phyloP scores from a whole-genome alignment of 1,284 basidiomycete species.

The Phenoliferia sp. region DNA sequence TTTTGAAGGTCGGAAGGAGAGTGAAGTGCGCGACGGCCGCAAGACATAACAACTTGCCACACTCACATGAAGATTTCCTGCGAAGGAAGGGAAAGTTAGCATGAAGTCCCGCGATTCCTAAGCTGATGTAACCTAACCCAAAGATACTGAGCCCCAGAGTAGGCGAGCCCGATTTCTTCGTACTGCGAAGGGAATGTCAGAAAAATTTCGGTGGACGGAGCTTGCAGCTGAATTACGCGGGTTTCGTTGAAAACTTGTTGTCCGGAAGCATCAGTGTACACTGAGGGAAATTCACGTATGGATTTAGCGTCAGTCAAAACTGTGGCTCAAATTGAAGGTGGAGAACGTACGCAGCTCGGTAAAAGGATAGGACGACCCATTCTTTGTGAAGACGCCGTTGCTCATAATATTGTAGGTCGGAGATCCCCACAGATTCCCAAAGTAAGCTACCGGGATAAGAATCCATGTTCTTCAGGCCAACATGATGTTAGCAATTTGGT shows the following conservation, averaged over 20 bases:
- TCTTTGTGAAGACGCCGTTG: neutral
- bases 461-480: neutral
- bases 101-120: neutral
- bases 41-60: neutral
- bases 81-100: neutral
- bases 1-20: neutral
- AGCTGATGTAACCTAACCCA: neutral
- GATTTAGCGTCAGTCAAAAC: neutral
- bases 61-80: neutral
- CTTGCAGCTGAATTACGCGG: neutral
- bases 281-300: neutral
- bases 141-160: neutral
- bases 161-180: neutral
- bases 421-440: neutral
- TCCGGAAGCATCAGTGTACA: neutral
- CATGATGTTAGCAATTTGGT: neutral
- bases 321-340: too few relatives aligned
- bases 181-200: neutral
- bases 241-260: neutral
- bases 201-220: neutral
- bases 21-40: too few relatives aligned
- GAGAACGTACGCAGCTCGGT: neutral
- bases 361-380: neutral
- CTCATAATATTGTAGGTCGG: neutral
- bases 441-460: neutral